phyloP scores from a whole-genome alignment of 2,329 filamentous ascomycete species.

The Calycina herbarum region DNA sequence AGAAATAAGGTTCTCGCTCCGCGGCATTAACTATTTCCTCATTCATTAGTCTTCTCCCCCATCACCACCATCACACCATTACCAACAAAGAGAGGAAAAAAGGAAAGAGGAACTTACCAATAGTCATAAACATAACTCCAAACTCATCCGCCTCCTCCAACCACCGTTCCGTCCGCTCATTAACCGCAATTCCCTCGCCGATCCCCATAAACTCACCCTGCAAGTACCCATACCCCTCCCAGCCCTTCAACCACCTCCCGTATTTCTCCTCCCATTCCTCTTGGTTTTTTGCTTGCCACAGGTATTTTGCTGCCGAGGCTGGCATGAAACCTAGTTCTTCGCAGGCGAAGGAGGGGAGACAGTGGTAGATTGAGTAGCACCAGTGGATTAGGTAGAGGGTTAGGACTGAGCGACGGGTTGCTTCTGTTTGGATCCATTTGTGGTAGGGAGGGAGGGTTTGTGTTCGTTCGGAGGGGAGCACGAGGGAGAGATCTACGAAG shows the following conservation, averaged over 20 bases:
- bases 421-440: conserved; percentile 50
- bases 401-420: conserved; percentile 49
- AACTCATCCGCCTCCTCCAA: conserved; percentile 46
- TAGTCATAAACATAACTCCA: conserved; percentile 42
- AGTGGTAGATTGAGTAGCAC: conserved; percentile 42
- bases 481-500: conserved; percentile 37
- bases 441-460: conserved; percentile 39
- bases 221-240: conserved; percentile 36
- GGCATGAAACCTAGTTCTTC: conserved; percentile 42
- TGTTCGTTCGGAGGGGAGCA: conserved; percentile 38
- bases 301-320: conserved; percentile 41
- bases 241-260: conserved; percentile 38
- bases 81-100: not conserved
- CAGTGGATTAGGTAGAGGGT: conserved; percentile 42
- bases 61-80: no score
- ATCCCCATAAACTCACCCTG: conserved; percentile 39
- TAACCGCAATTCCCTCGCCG: conserved; percentile 35
- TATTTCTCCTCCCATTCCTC: conserved; percentile 40
- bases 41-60: not conserved
- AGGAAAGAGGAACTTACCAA: conserved; percentile 32
- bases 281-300: conserved; percentile 40
- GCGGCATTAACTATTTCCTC: not conserved
- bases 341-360: conserved; percentile 39
- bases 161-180: conserved; percentile 41
- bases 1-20: not conserved